Conservation (phyloP, 768 basidiomycete species). For the Pleurotus giganteus region DNA sequence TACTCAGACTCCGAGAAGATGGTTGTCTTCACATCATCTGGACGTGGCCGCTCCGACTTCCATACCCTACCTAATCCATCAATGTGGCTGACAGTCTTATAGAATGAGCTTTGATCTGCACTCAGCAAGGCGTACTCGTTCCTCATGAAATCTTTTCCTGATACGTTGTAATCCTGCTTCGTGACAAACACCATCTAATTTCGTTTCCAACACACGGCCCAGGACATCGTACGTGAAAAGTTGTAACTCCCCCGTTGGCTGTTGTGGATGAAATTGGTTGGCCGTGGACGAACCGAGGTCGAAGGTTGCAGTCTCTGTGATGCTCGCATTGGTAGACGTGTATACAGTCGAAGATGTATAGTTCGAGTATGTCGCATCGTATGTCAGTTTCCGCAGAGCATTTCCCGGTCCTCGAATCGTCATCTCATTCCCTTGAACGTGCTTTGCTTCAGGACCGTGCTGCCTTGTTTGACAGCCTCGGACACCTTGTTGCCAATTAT, state of each 20-base stretch:
- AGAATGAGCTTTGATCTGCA: background rate
- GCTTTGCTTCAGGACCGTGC: background rate
- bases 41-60: background rate
- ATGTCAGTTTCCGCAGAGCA: background rate
- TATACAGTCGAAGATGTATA: background rate
- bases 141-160: background rate
- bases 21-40: background rate
- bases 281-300: background rate
- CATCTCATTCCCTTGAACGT: background rate
- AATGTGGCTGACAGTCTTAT: conserved; percentile 3
- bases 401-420: background rate
- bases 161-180: background rate
- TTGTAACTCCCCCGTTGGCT: conserved; percentile 1
- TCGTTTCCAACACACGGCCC: background rate
- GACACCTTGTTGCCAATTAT: background rate
- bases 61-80: background rate
- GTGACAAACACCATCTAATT: background rate
- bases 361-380: conserved; percentile 1
- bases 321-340: background rate
- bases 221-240: conserved; percentile 1
- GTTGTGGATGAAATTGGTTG: background rate
- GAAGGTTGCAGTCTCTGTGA: background rate
- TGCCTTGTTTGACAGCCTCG: background rate
- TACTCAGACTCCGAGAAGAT: conserved; percentile 2
- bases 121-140: background rate